These are phyloP conservation scores for Gynandropsis gynandra DNA, from an alignment of 345 rosid species.

Conservation along the genomic window DNA sequence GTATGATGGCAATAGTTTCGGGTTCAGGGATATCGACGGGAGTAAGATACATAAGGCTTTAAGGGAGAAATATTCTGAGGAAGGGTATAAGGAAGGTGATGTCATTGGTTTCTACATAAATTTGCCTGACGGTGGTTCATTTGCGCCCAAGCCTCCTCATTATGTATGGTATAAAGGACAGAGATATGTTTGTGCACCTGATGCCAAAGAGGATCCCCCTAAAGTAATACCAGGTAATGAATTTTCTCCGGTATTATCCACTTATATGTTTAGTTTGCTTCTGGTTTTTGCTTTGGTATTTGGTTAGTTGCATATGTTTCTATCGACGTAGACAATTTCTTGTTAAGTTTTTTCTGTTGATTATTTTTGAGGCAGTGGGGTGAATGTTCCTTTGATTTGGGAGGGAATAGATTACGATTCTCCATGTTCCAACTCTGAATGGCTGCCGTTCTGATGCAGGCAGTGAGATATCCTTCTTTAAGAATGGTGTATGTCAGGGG, in stretches of 20 bases:
- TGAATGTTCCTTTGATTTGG: not conserved
- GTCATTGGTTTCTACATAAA: conserved; percentile 85
- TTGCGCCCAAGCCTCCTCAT: conserved; percentile 69
- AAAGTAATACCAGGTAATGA: conserved; percentile 76
- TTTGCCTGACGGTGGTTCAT: conserved; percentile 71
- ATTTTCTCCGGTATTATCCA: conserved; percentile 4
- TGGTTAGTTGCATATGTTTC: conserved; percentile 6
- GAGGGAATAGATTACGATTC: conserved; percentile 9
- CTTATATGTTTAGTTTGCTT: not conserved
- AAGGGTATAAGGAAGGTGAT: conserved; percentile 89
- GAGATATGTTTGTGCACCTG: conserved; percentile 68
- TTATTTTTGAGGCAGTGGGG: too few species aligned
- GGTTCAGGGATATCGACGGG: conserved; percentile 93
- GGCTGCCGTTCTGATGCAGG: conserved; percentile 41
- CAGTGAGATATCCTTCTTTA: conserved; percentile 93
- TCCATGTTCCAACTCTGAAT: not conserved
- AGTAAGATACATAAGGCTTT: conserved; percentile 91
- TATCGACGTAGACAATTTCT: conserved; percentile 1
- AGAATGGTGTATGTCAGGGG: conserved; percentile 82
- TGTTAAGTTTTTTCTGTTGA: not conserved
- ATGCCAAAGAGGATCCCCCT: conserved; percentile 77
- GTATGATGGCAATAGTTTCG: conserved; percentile 83
- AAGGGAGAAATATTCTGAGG: conserved; percentile 81
- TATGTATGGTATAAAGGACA: conserved; percentile 87
- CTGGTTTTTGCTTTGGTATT: not conserved